Evolutionary conservation across 139 green algal species (phyloP).

Genomic region (Chlamydomonas sp.): DNA sequence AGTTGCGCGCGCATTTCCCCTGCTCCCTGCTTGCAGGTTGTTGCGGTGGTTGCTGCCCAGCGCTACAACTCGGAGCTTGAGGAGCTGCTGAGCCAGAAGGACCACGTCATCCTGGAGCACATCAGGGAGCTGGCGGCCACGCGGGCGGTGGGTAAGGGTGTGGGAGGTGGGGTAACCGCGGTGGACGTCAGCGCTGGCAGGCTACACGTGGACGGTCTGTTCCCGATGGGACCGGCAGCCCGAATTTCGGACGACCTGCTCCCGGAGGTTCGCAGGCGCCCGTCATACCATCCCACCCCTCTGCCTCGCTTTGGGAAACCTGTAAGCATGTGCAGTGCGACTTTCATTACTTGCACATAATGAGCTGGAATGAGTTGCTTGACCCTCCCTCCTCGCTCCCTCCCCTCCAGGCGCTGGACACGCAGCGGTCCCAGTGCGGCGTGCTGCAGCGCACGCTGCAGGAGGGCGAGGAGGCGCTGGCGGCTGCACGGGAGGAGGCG

Average conservation of each 20-base stretch:
- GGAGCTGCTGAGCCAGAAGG: constrained; percentile 2
- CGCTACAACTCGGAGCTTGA: not conserved
- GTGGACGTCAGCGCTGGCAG: too few species aligned
- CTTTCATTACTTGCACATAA: too few species aligned
- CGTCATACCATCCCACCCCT: too few species aligned
- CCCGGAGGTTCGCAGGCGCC: too few species aligned
- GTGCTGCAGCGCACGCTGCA: not conserved
- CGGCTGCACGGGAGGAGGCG: not conserved
- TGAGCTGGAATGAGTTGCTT: not conserved
- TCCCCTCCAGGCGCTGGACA: not conserved
- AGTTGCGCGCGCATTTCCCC: not conserved
- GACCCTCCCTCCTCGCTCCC: not conserved
- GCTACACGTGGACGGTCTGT: too few species aligned
- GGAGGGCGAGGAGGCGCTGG: not conserved
- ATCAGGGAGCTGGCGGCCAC: not conserved
- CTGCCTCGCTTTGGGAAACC: too few species aligned
- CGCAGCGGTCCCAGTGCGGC: not conserved
- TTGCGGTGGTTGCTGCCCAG: not conserved
- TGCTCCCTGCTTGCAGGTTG: not conserved
- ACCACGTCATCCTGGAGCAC: not conserved
- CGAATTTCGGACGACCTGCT: too few species aligned
- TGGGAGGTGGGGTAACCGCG: not conserved
- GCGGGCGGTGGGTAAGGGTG: not conserved
- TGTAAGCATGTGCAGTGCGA: too few species aligned
- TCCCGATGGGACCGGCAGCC: too few species aligned